phyloP scores from a whole-genome alignment of 83 land plant genomes.

The Picea abies region DNA sequence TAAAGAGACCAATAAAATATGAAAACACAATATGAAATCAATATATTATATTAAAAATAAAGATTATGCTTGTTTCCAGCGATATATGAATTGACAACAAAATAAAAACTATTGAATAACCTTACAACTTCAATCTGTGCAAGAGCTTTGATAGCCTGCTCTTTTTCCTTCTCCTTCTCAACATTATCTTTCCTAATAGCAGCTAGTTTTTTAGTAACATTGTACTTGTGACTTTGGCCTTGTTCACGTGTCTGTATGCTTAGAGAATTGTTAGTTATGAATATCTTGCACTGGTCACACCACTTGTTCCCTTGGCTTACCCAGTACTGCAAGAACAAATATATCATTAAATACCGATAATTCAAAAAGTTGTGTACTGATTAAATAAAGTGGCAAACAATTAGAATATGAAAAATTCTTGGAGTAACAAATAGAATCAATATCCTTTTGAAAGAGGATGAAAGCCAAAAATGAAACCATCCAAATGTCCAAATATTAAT shows the following conservation, averaged over 20 bases:
- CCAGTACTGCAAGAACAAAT: conserved; percentile 78
- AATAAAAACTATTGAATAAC: background rate
- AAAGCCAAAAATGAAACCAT: no score
- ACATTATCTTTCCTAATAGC: conserved; percentile 73
- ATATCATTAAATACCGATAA: no score
- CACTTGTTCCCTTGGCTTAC: conserved; percentile 99
- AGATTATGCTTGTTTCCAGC: background rate
- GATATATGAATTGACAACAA: background rate
- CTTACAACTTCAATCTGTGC: conserved; percentile 91
- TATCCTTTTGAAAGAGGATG: no score
- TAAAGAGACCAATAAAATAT: background rate
- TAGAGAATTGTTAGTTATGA: conserved; percentile 78
- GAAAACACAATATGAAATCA: no score
- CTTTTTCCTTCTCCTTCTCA: conserved; percentile 81
- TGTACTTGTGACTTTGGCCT: conserved; percentile 89
- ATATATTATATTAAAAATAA: no score
- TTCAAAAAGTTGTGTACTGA: no score
- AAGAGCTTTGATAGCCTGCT: conserved; percentile 67
- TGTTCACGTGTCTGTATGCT: conserved; percentile 93
- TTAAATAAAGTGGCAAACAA: no score
- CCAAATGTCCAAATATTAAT: background rate
- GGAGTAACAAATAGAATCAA: no score
- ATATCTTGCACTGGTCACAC: conserved; percentile 98
- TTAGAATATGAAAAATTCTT: no score
- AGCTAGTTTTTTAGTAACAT: conserved; percentile 74